Evolutionary conservation across 2,329 filamentous ascomycete genomes (phyloP), one percentile per base, ranked within the genome.

Genomic region (Harringtonia aguacate): DNA sequence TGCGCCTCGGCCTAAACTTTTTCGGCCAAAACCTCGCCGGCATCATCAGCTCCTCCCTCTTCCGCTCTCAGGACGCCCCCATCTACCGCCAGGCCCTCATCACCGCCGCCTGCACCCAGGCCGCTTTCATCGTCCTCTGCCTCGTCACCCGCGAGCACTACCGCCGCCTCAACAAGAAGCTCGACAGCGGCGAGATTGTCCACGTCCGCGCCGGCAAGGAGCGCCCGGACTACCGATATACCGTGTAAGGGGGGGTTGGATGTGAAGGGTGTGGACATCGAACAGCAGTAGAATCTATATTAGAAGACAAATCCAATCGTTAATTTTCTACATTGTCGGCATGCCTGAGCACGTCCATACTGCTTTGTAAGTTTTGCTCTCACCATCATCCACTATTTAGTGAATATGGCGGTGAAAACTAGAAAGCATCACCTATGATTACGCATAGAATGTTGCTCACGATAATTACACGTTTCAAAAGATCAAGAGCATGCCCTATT

Each of bases 11-110:
- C 17, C 40, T 52, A 29, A 51, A 44, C 21, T 52, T 48, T 22
- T 49, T 50, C 45, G 50, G 42, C 4, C 48, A 47, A 46, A 53
- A 51, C 20, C 33, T 52, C 15, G 50, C 50, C 2, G 50, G 51
- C 12, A 46, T 53, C 18, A 33, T 51, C 18, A 47, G 46, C 2
- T 52, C 50, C 8, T 9, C 50, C 9, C 41, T 44, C 28, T 53
- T 51, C 40, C 41, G 47, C 14, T 29, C 38, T 4, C 13, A 51
- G 30, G 46, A 49, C 35, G 50, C 48, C 6, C 48, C 49, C 8
- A 43, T 51, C 8, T 53, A 53, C 36, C 46, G 46, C 6, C 49
- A 49, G 2, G 51, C 51, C 14, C 39, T 53, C 15, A 41, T 53
- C 30, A 51, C 50, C 48, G 12, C 56, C 49, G 12, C 57, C 49